Conservation (phyloP, 2,329 filamentous ascomycete genomes). For the Metarhizium guizhouense region DNA sequence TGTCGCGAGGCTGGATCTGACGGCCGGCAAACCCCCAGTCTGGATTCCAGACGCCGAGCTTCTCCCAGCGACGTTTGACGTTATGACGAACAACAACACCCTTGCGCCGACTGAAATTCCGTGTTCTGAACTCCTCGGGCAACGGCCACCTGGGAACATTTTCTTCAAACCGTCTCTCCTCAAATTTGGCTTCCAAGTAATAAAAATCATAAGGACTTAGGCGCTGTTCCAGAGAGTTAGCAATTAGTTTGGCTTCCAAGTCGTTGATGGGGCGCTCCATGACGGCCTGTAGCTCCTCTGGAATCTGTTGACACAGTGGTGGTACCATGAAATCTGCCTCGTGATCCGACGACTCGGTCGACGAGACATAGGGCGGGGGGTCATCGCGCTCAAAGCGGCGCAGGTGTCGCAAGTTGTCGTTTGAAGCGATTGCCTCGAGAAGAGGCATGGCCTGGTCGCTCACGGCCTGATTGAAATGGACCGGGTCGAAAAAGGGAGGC, state of each 20-base stretch:
- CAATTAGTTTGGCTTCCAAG: too few species aligned
- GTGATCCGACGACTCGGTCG: not conserved
- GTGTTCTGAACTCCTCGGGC: too few species aligned
- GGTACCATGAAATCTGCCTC: not conserved
- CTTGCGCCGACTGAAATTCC: too few species aligned
- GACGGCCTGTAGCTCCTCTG: too few species aligned
- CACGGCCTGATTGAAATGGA: not conserved
- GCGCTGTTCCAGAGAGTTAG: too few species aligned
- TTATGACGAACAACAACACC: not conserved
- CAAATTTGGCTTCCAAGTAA: too few species aligned
- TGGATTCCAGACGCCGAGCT: conserved; percentile 3
- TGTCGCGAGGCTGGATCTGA: not conserved
- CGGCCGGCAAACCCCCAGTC: conserved; percentile 2
- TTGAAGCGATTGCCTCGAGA: not conserved
- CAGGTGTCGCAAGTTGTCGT: not conserved
- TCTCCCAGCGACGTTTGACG: conserved; percentile 2
- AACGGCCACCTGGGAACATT: too few species aligned
- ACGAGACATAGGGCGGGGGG: not conserved
- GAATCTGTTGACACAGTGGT: too few species aligned
- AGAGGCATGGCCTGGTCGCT: not conserved
- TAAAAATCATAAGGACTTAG: too few species aligned
- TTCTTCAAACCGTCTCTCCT: too few species aligned
- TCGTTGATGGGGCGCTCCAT: too few species aligned
- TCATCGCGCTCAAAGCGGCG: conserved; percentile 3
- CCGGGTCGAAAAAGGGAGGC: conserved; percentile 1